Conservation (phyloP, 805 yeast species). For the Ogataea henricii region DNA sequence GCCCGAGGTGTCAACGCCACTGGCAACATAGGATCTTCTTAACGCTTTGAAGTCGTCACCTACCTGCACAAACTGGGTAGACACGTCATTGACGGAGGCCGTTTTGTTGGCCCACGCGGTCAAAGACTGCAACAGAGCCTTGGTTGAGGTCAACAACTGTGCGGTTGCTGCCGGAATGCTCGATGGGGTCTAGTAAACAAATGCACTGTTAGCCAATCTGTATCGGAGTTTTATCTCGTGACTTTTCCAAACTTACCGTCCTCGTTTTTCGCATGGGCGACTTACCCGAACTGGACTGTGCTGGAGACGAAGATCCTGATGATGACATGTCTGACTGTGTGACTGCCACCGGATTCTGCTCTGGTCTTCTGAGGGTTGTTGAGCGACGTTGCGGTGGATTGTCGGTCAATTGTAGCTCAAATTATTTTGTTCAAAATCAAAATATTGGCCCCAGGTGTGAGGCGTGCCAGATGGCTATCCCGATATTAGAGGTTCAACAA, state of each 20-base stretch:
- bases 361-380: no score
- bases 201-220: no score
- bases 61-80: slow-evolving; percentile 85
- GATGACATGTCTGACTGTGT: slow-evolving; percentile 9
- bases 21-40: slow-evolving; percentile 72
- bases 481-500: background rate
- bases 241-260: no score
- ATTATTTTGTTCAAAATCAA: slow-evolving; percentile 3
- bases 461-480: slow-evolving; percentile 1
- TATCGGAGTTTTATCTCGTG: no score
- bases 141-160: slow-evolving; percentile 77
- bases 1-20: slow-evolving; percentile 80
- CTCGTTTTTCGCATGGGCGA: slow-evolving; percentile 15
- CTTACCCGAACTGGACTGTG: slow-evolving; percentile 10
- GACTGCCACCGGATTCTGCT: background rate
- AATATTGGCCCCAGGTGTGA: slow-evolving; percentile 5
- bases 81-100: slow-evolving; percentile 82
- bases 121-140: slow-evolving; percentile 79
- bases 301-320: slow-evolving; percentile 6
- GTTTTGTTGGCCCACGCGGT: slow-evolving; percentile 86
- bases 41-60: slow-evolving; percentile 94
- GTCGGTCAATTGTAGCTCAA: background rate
- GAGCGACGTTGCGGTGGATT: no score
- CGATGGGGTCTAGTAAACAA: slow-evolving; percentile 42
- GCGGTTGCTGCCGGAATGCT: slow-evolving; percentile 65